These are phyloP conservation scores for Volvariella volvacea DNA, from an alignment of 1,284 basidiomycete species.

Conservation along the genomic window DNA sequence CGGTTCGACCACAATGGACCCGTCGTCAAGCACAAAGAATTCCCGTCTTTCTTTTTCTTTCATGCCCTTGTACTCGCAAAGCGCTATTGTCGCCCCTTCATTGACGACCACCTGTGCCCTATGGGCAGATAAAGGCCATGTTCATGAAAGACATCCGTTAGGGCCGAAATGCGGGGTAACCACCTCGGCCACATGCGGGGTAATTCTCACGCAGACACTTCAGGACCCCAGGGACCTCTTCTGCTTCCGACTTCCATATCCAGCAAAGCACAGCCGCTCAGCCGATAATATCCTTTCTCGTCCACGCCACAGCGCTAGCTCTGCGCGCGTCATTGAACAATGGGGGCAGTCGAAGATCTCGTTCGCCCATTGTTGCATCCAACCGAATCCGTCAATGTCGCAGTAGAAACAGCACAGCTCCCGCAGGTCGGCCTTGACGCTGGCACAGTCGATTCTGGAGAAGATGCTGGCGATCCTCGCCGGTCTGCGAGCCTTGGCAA, in stretches of 20 bases:
- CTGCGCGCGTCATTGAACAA: background rate
- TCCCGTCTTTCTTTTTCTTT: background rate
- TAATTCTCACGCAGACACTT: background rate
- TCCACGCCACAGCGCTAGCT: too few relatives aligned
- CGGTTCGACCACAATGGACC: background rate
- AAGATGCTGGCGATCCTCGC: too few relatives aligned
- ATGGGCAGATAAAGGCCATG: too few relatives aligned
- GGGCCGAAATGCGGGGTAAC: too few relatives aligned
- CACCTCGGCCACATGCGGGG: background rate
- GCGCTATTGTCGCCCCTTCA: too few relatives aligned
- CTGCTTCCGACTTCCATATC: background rate
- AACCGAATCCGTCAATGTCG: slow-evolving; percentile 5
- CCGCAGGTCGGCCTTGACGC: background rate
- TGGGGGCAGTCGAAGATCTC: slow-evolving; percentile 4
- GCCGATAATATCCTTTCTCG: too few relatives aligned
- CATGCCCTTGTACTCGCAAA: too few relatives aligned
- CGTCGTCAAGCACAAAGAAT: background rate
- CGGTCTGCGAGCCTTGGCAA: background rate
- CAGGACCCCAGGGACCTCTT: slow-evolving; percentile 1
- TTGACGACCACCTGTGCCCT: too few relatives aligned
- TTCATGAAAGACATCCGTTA: too few relatives aligned
- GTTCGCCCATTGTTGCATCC: slow-evolving; percentile 6
- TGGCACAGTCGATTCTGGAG: background rate
- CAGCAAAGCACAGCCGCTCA: too few relatives aligned
- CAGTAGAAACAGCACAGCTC: slow-evolving; percentile 3